Base-by-base conservation (phyloP, 345 rosid species). In the Diplotaxis tenuifolia region DNA sequence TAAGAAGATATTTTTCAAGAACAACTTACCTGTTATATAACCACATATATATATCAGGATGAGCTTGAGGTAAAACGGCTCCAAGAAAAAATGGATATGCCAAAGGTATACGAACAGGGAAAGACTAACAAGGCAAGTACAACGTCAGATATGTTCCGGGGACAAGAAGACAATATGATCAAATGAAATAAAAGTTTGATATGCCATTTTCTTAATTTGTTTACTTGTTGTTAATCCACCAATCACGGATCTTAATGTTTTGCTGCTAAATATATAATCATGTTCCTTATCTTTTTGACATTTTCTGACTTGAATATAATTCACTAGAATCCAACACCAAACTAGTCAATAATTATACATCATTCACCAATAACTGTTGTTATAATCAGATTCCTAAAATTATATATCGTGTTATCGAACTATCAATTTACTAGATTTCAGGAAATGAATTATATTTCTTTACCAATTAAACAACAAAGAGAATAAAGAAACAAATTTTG, bases 201-300 rank as follows among this genome's bases (percentile, higher is more conserved):
- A 57, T 49, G 58, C 3, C 27, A 65, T 32, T 23, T 74, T 62
- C 3, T 1, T 5, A 9, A 61, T 3, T 54, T 53, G 28, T 62
- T 40, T 21, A 6, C 34, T 68, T 70, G 62, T 56, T 70, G 66
- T 32, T 76, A 23, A 64, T 45, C 71, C 80, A 32, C 61, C 71
- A 63, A 76, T 76, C 71, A 76, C 75, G 75, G 79, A 76, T 70
- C 75, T 70, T 40, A 29, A 70, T 62, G 50, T 76, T 55, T 75
- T 76, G 64, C 25, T 75, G 50, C 79, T 60, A 61, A 59, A 61
- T 75, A 31, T 67, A 27, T 52, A 25, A 14, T 18, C 64, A 61
- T 68, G 57, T 68, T 68, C 69, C 73, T 34, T 75, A 52, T 75
- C 64, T 55, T 68, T 60, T 60, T 75, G 72, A 74, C 73, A 6